Conservation (phyloP, 306 rosid species). For the Ziziphus jujuba region DNA sequence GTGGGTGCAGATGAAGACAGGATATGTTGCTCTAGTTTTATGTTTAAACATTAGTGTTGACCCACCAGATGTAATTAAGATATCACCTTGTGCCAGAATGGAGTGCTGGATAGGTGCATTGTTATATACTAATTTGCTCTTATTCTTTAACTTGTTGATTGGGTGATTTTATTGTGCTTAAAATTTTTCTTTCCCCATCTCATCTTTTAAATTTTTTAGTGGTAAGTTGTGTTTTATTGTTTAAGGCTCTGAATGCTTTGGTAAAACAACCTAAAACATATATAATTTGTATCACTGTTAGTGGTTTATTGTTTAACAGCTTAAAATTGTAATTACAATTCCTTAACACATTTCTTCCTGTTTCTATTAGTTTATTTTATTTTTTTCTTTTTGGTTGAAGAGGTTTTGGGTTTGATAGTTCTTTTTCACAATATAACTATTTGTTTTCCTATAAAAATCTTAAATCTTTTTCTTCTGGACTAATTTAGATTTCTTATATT, state of each 20-base stretch:
- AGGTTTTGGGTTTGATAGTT: neutral
- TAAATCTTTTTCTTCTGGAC: neutral
- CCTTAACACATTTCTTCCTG: too few species aligned
- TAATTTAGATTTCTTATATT: neutral
- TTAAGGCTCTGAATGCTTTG: neutral
- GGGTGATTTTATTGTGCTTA: constrained; percentile 9
- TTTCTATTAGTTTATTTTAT: too few species aligned
- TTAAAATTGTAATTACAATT: too few species aligned
- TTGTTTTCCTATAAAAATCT: neutral
- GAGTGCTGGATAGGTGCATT: constrained; percentile 99
- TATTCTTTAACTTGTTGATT: constrained; percentile 12
- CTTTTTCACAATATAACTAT: neutral
- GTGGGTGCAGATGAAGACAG: constrained; percentile 91
- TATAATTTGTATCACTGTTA: neutral
- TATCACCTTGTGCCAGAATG: constrained; percentile 99
- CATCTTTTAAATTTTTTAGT: constrained; percentile 4
- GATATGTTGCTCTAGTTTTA: constrained; percentile 95
- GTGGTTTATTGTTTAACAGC: too few species aligned
- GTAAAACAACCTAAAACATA: neutral
- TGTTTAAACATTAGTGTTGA: constrained; percentile 97
- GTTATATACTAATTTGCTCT: constrained; percentile 29
- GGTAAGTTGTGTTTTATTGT: neutral
- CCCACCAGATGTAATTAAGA: constrained; percentile 98
- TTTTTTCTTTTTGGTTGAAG: neutral
- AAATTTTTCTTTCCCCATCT: neutral